phyloP scores from a whole-genome alignment of 345 rosid genomes.

The Limnanthes douglasii region DNA sequence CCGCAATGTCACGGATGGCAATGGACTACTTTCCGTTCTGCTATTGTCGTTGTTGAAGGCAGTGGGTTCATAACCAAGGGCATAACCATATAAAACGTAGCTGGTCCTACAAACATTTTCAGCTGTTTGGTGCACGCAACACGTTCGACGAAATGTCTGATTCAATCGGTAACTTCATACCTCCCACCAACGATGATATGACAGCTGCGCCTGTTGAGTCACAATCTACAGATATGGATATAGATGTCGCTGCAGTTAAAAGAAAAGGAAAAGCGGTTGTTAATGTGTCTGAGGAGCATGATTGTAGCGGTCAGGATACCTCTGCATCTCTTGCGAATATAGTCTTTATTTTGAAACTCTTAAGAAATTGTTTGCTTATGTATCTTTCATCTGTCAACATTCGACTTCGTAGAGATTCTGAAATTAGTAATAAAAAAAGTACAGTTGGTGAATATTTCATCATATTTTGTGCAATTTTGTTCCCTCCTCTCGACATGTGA shows the following conservation, averaged over 20 bases:
- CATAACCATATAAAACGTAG: too few relatives aligned
- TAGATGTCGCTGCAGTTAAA: slow-evolving; percentile 60
- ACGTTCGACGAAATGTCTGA: too few relatives aligned
- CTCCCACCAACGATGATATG: slow-evolving; percentile 41
- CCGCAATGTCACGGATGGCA: too few relatives aligned
- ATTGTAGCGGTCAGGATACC: slow-evolving; percentile 33
- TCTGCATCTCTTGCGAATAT: slow-evolving; percentile 74
- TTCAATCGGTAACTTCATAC: slow-evolving; percentile 42
- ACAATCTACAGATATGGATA: slow-evolving; percentile 68
- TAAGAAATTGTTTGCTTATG: slow-evolving; percentile 77
- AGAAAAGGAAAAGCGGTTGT: slow-evolving; percentile 91
- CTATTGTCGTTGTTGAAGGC: too few relatives aligned
- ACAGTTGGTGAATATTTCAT: slow-evolving; percentile 52
- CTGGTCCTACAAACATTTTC: too few relatives aligned
- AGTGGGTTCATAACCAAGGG: too few relatives aligned
- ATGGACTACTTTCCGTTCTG: too few relatives aligned
- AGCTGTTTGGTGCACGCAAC: too few relatives aligned
- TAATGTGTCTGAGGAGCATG: slow-evolving; percentile 37
- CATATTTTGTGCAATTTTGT: slow-evolving; percentile 68
- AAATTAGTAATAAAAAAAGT: slow-evolving; percentile 53
- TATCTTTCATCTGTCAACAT: slow-evolving; percentile 73
- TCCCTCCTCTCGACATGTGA: slow-evolving; percentile 43
- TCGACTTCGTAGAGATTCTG: slow-evolving; percentile 68
- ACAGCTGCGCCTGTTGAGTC: slow-evolving; percentile 24
- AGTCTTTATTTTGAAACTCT: slow-evolving; percentile 77